phyloP scores from a whole-genome alignment of 1,284 basidiomycete genomes.

The Ganoderma multipileum region DNA sequence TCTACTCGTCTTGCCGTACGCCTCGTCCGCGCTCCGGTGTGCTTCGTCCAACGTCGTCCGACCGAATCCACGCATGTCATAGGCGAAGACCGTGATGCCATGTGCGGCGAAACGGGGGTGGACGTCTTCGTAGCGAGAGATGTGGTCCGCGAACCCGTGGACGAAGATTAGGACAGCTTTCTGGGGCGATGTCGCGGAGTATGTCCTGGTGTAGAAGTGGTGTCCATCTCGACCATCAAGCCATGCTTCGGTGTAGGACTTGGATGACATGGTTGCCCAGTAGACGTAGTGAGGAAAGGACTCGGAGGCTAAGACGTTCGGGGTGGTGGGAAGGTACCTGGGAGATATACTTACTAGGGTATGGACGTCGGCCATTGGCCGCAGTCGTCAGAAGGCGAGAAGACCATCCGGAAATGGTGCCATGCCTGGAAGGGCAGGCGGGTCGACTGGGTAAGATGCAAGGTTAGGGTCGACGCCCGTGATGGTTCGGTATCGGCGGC shows the following conservation, averaged over 20 bases:
- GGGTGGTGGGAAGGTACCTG: background rate
- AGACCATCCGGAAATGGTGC: background rate
- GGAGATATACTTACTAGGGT: background rate
- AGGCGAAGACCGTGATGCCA: conserved; percentile 75
- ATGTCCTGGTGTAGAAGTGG: conserved; percentile 50
- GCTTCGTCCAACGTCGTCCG: conserved; percentile 69
- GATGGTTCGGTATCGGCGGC: background rate
- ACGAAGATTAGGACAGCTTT: conserved; percentile 80
- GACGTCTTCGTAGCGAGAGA: conserved; percentile 74
- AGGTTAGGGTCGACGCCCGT: background rate
- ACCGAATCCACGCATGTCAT: conserved; percentile 89
- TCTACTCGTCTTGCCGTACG: conserved; percentile 77
- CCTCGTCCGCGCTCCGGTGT: conserved; percentile 52
- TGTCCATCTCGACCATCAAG: background rate
- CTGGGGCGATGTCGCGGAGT: conserved; percentile 48
- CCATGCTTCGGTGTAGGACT: background rate
- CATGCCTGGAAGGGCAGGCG: background rate
- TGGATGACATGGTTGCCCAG: background rate
- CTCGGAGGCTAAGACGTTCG: background rate
- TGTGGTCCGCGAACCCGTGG: conserved; percentile 86
- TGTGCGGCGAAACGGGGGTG: conserved; percentile 64
- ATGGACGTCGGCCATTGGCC: background rate
- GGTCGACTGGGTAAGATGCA: background rate
- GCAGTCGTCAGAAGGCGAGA: background rate
- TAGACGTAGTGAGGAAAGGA: background rate